These are phyloP conservation scores for Sarocladium strictum DNA, from an alignment of 2,329 filamentous ascomycete species.

Conservation along the genomic window DNA sequence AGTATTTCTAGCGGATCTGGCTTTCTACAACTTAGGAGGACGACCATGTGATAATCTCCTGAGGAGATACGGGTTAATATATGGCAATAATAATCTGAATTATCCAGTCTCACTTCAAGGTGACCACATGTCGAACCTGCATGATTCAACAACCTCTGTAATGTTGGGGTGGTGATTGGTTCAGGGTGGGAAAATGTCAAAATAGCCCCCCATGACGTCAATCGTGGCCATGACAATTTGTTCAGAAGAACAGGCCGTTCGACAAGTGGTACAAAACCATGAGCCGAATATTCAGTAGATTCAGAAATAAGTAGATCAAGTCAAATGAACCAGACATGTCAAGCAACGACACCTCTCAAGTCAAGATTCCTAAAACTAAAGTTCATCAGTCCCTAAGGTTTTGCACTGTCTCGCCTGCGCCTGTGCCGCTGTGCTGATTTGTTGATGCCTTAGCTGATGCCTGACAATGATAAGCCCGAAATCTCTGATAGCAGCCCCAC, in stretches of 20 bases:
- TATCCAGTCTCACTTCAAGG: neutral
- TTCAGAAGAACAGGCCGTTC: neutral
- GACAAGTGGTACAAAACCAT: too few species aligned
- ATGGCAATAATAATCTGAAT: neutral
- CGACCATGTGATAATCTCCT: neutral
- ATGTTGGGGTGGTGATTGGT: neutral
- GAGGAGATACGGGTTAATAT: neutral
- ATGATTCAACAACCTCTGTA: neutral
- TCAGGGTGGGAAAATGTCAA: neutral
- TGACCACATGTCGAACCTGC: neutral
- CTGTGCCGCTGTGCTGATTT: neutral
- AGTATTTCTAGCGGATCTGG: neutral
- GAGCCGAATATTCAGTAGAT: too few species aligned
- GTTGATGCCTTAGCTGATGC: constrained; percentile 10
- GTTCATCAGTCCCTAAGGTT: too few species aligned
- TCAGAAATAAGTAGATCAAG: too few species aligned
- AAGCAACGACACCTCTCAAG: too few species aligned
- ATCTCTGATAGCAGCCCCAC: constrained; percentile 9
- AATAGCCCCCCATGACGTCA: neutral
- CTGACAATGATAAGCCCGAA: constrained; percentile 9
- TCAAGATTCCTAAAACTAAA: neutral
- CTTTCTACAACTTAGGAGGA: neutral
- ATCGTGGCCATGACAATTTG: neutral
- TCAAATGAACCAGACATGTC: too few species aligned
- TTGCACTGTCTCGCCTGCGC: too few species aligned